Evolutionary conservation across 2,329 filamentous ascomycete species (phyloP).

Genomic region (Colletotrichum cuscutae): DNA sequence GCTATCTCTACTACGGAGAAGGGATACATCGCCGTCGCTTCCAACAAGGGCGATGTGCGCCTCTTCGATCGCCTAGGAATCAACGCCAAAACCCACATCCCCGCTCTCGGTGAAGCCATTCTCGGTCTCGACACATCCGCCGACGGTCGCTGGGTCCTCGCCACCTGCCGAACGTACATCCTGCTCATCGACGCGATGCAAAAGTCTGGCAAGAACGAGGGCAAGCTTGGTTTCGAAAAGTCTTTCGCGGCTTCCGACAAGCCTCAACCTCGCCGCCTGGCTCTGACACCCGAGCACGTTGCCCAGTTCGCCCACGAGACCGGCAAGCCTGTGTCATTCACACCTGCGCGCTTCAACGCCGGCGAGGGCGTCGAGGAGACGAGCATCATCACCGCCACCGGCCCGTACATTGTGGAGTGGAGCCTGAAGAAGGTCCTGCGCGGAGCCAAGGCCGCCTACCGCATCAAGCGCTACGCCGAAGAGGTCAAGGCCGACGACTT

Average conservation of each 20-base stretch:
- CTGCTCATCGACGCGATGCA: conserved; percentile 93
- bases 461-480: conserved; percentile 95
- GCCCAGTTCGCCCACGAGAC: conserved; percentile 99
- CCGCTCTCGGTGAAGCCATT: conserved; percentile 93
- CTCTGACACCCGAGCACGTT: conserved; percentile 89
- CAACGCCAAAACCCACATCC: conserved; percentile 97
- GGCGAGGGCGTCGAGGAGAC: conserved; percentile 85
- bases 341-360: conserved; percentile 92
- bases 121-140: conserved; percentile 95
- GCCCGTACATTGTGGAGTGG: conserved; percentile 97
- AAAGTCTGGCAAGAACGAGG: conserved; percentile 93
- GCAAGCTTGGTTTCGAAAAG: conserved; percentile 97
- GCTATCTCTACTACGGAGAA: conserved; percentile 94
- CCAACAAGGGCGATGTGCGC: conserved; percentile 96
- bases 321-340: conserved; percentile 86
- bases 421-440: conserved; percentile 88
- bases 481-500: conserved; percentile 99
- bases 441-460: conserved; percentile 87
- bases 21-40: conserved; percentile 95
- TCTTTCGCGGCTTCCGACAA: conserved; percentile 92
- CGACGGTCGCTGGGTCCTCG: conserved; percentile 94
- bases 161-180: conserved; percentile 93
- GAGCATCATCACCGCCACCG: conserved; percentile 95
- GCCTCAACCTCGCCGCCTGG: conserved; percentile 90
- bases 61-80: conserved; percentile 96